Conservation (phyloP, 306 rosid species). For the Carpinus viminea region DNA sequence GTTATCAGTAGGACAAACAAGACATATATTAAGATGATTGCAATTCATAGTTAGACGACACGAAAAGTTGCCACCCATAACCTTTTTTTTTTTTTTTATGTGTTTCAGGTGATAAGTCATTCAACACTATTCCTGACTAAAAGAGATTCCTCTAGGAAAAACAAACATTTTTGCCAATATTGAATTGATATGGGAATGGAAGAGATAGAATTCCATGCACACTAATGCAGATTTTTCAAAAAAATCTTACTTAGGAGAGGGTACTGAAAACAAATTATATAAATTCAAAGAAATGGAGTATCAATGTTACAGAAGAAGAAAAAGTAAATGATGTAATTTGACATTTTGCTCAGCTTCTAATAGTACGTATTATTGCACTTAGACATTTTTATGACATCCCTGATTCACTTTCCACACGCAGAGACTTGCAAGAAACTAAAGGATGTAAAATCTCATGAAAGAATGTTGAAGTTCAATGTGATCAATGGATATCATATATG, state of each 20-base stretch:
- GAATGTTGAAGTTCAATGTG: conserved; percentile 9
- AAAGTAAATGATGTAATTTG: neutral
- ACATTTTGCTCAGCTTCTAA: conserved; percentile 10
- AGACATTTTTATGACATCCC: conserved; percentile 15
- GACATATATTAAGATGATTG: conserved; percentile 5
- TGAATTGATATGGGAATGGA: neutral
- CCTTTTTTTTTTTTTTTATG: neutral
- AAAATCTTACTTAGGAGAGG: neutral
- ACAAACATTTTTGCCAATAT: neutral
- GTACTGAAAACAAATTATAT: neutral
- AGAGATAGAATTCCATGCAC: neutral
- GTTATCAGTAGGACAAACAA: neutral
- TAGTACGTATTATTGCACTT: conserved; percentile 1
- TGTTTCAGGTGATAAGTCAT: neutral
- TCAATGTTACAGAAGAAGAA: neutral
- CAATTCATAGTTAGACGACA: neutral
- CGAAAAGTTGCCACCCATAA: neutral
- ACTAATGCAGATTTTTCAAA: neutral
- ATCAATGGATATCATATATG: neutral
- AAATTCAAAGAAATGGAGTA: neutral
- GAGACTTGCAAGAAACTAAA: conserved; percentile 5
- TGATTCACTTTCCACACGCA: conserved; percentile 7
- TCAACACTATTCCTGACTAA: neutral
- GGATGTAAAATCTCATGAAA: conserved; percentile 10
- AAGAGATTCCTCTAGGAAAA: neutral